Base-by-base conservation (phyloP, 495 filamentous ascomycete species). In the Pyronema domesticum region DNA sequence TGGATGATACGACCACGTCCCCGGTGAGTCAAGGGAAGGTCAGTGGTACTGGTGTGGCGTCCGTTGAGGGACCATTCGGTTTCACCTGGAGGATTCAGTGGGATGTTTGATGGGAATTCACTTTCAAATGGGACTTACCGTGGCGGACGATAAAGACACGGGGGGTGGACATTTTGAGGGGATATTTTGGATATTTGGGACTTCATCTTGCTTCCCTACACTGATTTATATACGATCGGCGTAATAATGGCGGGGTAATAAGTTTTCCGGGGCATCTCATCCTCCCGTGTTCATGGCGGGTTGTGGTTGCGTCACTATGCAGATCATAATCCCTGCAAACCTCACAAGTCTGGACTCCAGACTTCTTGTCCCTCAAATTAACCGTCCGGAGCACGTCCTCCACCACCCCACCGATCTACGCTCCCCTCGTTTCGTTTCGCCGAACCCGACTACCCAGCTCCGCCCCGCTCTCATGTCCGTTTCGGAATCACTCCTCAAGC, bases 111-210 rank as follows among this genome's bases (percentile, higher is more conserved):
- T 42, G 15, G 15, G 39, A 5, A 30, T 30, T 30, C 39, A 42
- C 39, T 42, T 42, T 1, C 11, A 1, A 42, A 17, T 42, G 39
- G 39, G 6, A 42, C n/a, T n/a, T 47, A 14, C 45, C 77, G 61
- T 98, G 91, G 58, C 91, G 85, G 71, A 93, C 73, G 55, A 98
- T 82, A 75, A 95, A 95, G 67, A 88, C 83, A 46, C 88, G 77
- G 6, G 91, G 88, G 9, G 82, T 79, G 10, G 45, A 3, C 45
- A 47, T 47, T 19, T 14, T 30, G 23, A 30, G 23, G 23, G 23
- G 23, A 30, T 2, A 30, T 30, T 30, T 30, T 2, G 23, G 5
- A 30, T 30, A 30, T 30, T 5, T 30, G 23, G 5, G 23, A 30
- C 5, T 30, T 5, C 23, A 30, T 30, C 23, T 30, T 30, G 23